These are phyloP conservation scores for Trametes sanguinea DNA, from an alignment of 768 basidiomycete genomes.

Conservation along the genomic window DNA sequence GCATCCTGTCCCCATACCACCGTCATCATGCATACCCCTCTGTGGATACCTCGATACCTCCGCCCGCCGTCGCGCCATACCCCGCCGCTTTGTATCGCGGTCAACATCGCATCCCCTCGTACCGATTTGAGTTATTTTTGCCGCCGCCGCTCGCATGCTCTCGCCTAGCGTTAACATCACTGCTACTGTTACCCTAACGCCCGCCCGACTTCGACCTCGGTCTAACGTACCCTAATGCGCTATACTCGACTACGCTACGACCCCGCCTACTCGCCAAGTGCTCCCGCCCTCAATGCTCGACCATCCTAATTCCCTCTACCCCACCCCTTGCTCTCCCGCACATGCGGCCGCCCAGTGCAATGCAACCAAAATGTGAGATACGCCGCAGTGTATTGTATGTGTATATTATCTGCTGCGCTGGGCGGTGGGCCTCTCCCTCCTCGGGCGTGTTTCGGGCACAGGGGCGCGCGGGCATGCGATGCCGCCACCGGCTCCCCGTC, in stretches of 20 bases:
- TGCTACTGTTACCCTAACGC: conserved; percentile 13
- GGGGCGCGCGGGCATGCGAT: background rate
- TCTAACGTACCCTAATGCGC: conserved; percentile 10
- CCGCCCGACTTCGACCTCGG: no score
- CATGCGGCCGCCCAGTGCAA: conserved; percentile 5
- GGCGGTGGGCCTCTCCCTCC: background rate
- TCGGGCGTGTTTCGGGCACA: background rate
- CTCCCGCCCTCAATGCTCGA: background rate
- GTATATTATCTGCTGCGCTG: conserved; percentile 12
- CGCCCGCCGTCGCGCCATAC: conserved; percentile 18
- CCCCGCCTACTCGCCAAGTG: conserved; percentile 11
- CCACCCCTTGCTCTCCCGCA: conserved; percentile 4
- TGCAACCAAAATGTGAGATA: conserved; percentile 18
- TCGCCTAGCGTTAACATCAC: conserved; percentile 3
- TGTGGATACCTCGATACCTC: conserved; percentile 24
- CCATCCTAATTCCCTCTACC: background rate
- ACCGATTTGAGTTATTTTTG: conserved; percentile 13
- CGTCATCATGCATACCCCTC: conserved; percentile 10
- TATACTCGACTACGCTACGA: conserved; percentile 23
- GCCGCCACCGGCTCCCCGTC: background rate
- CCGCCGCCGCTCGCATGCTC: conserved; percentile 14
- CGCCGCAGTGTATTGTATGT: conserved; percentile 16
- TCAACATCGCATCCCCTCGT: conserved; percentile 5
- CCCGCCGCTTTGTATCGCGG: background rate
- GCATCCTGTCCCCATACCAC: conserved; percentile 1